A percentile compares a stretch with the other conserved stretches of the same genome.
Conservation (phyloP, 768 basidiomycete species). For the Pisolithus tinctorius region DNA sequence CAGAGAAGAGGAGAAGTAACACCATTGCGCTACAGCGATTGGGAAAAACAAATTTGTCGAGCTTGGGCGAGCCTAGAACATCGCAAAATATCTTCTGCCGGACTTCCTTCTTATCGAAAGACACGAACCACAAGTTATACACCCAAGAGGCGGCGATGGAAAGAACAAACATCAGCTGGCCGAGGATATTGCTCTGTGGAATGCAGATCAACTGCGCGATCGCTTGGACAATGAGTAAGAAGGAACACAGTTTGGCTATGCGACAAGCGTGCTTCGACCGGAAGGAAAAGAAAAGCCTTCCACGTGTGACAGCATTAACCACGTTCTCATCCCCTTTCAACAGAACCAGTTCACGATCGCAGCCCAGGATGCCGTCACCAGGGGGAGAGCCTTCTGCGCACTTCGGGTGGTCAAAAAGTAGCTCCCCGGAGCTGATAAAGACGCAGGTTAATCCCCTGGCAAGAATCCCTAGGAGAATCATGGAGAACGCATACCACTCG, state of each 20-base stretch:
- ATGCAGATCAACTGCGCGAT: too few species aligned
- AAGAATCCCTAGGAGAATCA: constrained; percentile 15
- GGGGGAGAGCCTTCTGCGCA: too few species aligned
- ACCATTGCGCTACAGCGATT: constrained; percentile 6
- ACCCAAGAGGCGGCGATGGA: constrained; percentile 18
- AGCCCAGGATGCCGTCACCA: too few species aligned
- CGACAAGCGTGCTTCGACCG: background rate
- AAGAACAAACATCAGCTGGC: too few species aligned
- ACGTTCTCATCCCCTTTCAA: background rate
- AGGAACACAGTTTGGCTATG: too few species aligned
- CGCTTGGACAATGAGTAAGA: too few species aligned
- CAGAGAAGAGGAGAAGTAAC: constrained; percentile 5
- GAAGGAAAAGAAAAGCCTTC: background rate
- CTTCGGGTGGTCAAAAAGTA: background rate
- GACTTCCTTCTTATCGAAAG: constrained; percentile 23
- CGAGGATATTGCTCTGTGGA: too few species aligned
- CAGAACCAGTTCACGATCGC: too few species aligned
- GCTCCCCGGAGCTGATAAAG: constrained; percentile 16
- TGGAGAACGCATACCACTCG: too few species aligned
- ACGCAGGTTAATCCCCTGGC: constrained; percentile 22
- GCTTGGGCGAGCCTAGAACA: background rate
- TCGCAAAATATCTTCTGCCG: constrained; percentile 4
- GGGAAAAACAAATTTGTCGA: constrained; percentile 5
- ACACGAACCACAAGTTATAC: constrained; percentile 23
- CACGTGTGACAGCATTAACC: background rate